Base-by-base conservation (phyloP, 768 basidiomycete species). In the Russula earlei region DNA sequence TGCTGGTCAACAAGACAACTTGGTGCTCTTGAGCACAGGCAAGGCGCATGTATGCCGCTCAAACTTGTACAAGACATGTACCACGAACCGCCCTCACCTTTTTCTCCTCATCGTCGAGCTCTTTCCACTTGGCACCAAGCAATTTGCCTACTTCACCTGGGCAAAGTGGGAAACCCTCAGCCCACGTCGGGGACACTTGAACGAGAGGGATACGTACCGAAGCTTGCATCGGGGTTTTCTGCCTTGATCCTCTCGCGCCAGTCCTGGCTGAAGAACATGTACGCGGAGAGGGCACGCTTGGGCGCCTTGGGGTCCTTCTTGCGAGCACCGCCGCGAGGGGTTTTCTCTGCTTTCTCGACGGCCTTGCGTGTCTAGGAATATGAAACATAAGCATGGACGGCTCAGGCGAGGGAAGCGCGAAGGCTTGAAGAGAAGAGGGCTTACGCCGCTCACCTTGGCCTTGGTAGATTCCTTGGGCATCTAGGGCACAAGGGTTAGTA, bases 211-310 rank as follows among this genome's bases (percentile, higher is more conserved):
- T 44, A 61, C 77, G 62, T 62, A 88, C 93, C 94, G 67, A 97
- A 98, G 54, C 85, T 79, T 27, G 91, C 92, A 56, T 93, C 91
- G 47, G 94, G 94, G 75, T 97, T 95, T 75, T 96, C 92, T 55
- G 81, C 67, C 83, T 94, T 95, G 79, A 97, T 89, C 68, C 87
- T 82, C 72, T 94, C 88, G 68, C 94, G 81, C 89, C 91, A 87
- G 71, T 92, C 94, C 70, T 93, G 89, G 65, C 83, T 85, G 79
- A 97, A 98, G 86, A 93, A 93, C 95, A 98, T 96, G 76, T 96
- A 98, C 38, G 95, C 92, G 29, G 93, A 96, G 44, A 96, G 78
- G 0, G 91, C 87, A 52, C 93, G 83, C 75, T 97, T 96, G 59
- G 91, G 92, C 43, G 85, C 82, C 70, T 87, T 86, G 59, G 80